These are phyloP conservation scores for Apocynum venetum DNA, from an alignment of 257 asterid species.

Conservation along the genomic window DNA sequence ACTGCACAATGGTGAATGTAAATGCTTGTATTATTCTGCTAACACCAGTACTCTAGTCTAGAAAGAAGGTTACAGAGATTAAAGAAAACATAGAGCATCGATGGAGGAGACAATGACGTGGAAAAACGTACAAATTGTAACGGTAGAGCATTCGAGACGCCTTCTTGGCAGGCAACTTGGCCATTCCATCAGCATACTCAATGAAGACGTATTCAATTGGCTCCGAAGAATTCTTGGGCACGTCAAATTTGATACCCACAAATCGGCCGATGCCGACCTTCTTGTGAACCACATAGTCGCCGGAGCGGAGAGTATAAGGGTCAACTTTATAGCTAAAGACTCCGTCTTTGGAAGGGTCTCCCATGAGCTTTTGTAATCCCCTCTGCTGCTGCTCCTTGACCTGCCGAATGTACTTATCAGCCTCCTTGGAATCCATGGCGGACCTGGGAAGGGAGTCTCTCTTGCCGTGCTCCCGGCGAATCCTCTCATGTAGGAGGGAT, in stretches of 20 bases:
- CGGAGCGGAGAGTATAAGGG: conserved; percentile 73
- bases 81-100: no score
- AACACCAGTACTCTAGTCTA: background rate
- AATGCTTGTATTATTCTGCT: background rate
- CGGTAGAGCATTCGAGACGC: conserved; percentile 90
- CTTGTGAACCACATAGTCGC: conserved; percentile 91
- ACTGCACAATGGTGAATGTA: background rate
- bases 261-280: conserved; percentile 87
- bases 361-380: conserved; percentile 85
- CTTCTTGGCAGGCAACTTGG: conserved; percentile 78
- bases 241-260: conserved; percentile 68
- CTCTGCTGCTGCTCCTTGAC: conserved; percentile 92
- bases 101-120: background rate
- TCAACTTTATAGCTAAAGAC: conserved; percentile 67
- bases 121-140: conserved; percentile 63
- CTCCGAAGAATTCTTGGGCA: conserved; percentile 43
- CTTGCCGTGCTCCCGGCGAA: conserved; percentile 69
- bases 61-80: background rate
- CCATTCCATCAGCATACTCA: conserved; percentile 97
- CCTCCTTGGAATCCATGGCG: conserved; percentile 64
- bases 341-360: conserved; percentile 29
- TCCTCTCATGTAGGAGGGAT: conserved; percentile 60
- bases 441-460: conserved; percentile 55
- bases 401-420: conserved; percentile 74
- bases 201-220: conserved; percentile 85